These are phyloP conservation scores for Dichotomocladium elegans DNA, from an alignment of 371 early-diverging fungal species.

Conservation along the genomic window DNA sequence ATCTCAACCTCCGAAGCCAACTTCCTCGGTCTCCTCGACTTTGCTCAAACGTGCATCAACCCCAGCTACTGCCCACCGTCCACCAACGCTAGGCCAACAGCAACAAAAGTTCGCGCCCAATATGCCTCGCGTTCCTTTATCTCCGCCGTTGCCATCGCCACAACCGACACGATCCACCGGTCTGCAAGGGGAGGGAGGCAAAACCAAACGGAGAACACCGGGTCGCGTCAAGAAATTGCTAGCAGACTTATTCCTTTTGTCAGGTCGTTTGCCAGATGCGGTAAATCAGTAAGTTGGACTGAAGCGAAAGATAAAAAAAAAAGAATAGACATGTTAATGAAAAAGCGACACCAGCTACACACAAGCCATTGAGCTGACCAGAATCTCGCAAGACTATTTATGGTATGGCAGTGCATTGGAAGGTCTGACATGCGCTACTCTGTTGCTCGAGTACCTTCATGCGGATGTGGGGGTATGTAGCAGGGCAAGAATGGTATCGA, in stretches of 20 bases:
- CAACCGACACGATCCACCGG: conserved; percentile 14
- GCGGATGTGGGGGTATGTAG: conserved; percentile 58
- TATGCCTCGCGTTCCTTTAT: conserved; percentile 12
- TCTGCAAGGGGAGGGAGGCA: conserved; percentile 16
- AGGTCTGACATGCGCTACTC: conserved; percentile 60
- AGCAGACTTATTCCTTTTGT: conserved; percentile 75
- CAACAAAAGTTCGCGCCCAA: conserved; percentile 4
- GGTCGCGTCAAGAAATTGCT: conserved; percentile 74
- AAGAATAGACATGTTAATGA: neutral
- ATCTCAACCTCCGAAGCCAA: conserved; percentile 19
- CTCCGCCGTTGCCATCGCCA: conserved; percentile 14
- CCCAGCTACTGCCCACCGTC: conserved; percentile 4
- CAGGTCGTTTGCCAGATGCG: conserved; percentile 75
- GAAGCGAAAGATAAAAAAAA: neutral
- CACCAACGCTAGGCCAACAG: conserved; percentile 3
- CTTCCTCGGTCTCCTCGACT: conserved; percentile 17
- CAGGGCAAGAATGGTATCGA: neutral
- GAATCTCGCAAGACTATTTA: conserved; percentile 62
- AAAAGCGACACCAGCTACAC: conserved; percentile 44
- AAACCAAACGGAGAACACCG: conserved; percentile 57
- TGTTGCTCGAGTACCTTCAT: conserved; percentile 57
- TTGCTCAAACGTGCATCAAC: conserved; percentile 22
- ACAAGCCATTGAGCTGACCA: conserved; percentile 67
- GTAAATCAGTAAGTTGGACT: conserved; percentile 45
- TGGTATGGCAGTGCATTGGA: conserved; percentile 84